Evolutionary conservation across 2,329 filamentous ascomycete species (phyloP).

Genomic region (Aspergillus udagawae): DNA sequence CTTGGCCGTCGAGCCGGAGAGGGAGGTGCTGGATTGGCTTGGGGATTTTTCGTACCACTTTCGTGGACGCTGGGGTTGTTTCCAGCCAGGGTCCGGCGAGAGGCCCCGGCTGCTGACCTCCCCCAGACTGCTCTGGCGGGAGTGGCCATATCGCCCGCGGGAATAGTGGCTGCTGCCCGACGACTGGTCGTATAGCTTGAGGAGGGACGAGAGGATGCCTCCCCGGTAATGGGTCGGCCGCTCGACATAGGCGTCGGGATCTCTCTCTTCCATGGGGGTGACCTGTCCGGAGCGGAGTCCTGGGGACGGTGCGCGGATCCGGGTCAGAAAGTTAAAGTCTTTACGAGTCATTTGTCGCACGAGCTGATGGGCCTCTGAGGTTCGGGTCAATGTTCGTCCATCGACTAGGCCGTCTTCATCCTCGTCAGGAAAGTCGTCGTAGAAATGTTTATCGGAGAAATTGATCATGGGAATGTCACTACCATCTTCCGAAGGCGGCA

Average conservation of each 20-base stretch:
- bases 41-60: conserved; percentile 42
- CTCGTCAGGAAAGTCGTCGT: conserved; percentile 28
- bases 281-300: conserved; percentile 31
- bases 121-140: conserved; percentile 29
- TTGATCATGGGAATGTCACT: conserved; percentile 35
- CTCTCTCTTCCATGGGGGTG: conserved; percentile 35
- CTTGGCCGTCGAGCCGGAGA: conserved; percentile 27
- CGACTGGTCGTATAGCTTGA: conserved; percentile 64
- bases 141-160: conserved; percentile 25
- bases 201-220: conserved; percentile 67
- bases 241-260: conserved; percentile 62
- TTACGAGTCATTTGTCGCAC: conserved; percentile 36
- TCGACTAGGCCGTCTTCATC: conserved; percentile 26
- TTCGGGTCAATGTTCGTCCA: conserved; percentile 24
- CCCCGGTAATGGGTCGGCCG: conserved; percentile 65
- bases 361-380: conserved; percentile 29
- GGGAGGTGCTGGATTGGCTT: conserved; percentile 32
- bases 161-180: conserved; percentile 22
- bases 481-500: conserved; percentile 25
- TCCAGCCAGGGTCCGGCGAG: conserved; percentile 31
- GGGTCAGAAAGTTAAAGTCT: conserved; percentile 30
- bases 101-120: conserved; percentile 27
- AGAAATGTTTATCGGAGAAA: conserved; percentile 29
- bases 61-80: conserved; percentile 22
- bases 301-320: conserved; percentile 29